These are phyloP conservation scores for Pneumocystis murina DNA, from an alignment of 1,139 yeast species.

Conservation along the genomic window DNA sequence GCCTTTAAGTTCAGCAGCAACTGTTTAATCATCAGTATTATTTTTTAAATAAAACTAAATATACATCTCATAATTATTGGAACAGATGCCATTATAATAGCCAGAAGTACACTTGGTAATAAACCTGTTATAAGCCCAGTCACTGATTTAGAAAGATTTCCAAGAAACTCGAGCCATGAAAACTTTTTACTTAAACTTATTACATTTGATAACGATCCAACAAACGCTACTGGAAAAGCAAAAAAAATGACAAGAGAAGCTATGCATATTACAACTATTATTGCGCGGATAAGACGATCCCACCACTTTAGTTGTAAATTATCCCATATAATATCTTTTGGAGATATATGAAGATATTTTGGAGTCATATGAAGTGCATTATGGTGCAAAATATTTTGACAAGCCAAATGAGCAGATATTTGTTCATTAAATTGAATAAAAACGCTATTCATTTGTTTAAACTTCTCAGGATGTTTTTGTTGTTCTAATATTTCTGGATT, in stretches of 20 bases:
- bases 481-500: constrained; percentile 47
- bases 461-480: constrained; percentile 37
- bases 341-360: constrained; percentile 53
- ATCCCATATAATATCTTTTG: constrained; percentile 73
- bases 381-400: constrained; percentile 57
- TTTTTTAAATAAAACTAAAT: constrained; percentile 33
- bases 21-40: not conserved
- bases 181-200: constrained; percentile 52
- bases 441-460: constrained; percentile 41
- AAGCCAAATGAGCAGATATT: constrained; percentile 79
- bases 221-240: constrained; percentile 92
- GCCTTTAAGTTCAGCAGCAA: constrained; percentile 36
- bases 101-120: constrained; percentile 68
- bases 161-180: constrained; percentile 54
- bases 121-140: constrained; percentile 76
- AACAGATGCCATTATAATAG: constrained; percentile 68
- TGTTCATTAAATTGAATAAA: constrained; percentile 79
- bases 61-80: constrained; percentile 64
- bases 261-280: constrained; percentile 34
- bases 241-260: constrained; percentile 63
- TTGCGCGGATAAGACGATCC: constrained; percentile 48
- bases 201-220: constrained; percentile 81
- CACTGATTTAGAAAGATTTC: constrained; percentile 48
- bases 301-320: constrained; percentile 76
- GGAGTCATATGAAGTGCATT: constrained; percentile 49